Evolutionary conservation across 2,329 filamentous ascomycete species (phyloP).

Genomic region (Lachnellula cervina): DNA sequence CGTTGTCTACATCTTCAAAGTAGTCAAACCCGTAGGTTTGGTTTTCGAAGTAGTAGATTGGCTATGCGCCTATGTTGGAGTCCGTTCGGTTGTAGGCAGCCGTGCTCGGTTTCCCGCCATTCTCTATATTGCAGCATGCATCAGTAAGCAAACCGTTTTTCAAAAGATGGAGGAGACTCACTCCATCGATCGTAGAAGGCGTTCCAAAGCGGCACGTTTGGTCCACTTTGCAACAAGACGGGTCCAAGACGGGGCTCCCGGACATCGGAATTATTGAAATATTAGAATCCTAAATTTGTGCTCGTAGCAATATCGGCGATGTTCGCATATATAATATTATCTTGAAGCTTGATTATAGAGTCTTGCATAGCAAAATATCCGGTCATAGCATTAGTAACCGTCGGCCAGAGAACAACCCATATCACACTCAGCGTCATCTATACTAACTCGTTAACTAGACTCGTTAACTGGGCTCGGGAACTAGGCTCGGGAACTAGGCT

Average conservation of each 20-base stretch:
- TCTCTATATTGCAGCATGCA: no score
- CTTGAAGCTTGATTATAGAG: background rate
- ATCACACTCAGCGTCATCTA: background rate
- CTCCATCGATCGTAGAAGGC: no score
- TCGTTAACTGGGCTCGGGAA: no score
- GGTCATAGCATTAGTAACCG: conserved; percentile 2
- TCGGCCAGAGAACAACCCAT: conserved; percentile 1
- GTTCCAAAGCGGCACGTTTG: background rate
- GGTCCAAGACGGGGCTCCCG: background rate
- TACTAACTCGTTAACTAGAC: no score
- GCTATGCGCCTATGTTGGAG: background rate
- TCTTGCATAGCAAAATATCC: background rate
- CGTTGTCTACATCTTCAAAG: background rate
- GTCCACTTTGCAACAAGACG: background rate
- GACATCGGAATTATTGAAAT: background rate
- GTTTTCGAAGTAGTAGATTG: background rate
- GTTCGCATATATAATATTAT: background rate
- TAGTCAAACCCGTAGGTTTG: background rate
- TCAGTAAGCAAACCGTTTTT: no score
- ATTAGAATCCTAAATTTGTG: background rate
- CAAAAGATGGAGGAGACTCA: no score
- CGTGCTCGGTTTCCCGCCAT: no score
- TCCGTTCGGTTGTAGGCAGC: no score
- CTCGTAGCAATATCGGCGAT: background rate
- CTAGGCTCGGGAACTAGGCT: no score